phyloP scores from a whole-genome alignment of 2,329 filamentous ascomycete genomes.

The Claviceps spartinae region DNA sequence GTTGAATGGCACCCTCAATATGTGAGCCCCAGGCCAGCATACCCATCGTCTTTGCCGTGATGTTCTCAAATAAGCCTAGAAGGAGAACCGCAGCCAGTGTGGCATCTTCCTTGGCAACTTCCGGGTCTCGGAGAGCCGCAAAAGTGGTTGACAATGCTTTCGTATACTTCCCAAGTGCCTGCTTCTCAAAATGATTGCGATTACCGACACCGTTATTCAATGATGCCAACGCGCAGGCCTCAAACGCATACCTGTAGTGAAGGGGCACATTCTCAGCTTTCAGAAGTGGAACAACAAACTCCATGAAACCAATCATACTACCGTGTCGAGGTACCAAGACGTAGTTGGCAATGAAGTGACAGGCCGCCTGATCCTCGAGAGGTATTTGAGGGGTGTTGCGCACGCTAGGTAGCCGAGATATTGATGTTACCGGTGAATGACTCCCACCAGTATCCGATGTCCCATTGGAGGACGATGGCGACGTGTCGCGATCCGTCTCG shows the following conservation, averaged over 20 bases:
- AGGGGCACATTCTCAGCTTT: conserved; percentile 27
- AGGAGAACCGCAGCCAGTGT: conserved; percentile 47
- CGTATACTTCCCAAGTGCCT: conserved; percentile 39
- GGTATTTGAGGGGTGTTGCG: conserved; percentile 27
- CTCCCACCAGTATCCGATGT: conserved; percentile 5
- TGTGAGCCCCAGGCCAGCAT: conserved; percentile 49
- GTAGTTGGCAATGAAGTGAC: conserved; percentile 48
- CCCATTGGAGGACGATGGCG: conserved; percentile 8
- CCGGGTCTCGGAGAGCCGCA: conserved; percentile 36
- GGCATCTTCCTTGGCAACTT: conserved; percentile 36
- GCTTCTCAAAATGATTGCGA: conserved; percentile 19
- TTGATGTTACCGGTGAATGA: conserved; percentile 8
- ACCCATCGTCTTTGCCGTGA: conserved; percentile 39
- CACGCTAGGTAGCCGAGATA: conserved; percentile 11
- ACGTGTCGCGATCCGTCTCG: conserved; percentile 10
- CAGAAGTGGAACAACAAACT: conserved; percentile 44
- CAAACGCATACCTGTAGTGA: conserved; percentile 43
- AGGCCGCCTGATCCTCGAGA: conserved; percentile 40
- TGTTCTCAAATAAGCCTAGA: conserved; percentile 47
- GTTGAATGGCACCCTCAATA: conserved; percentile 48
- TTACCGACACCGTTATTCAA: conserved; percentile 35
- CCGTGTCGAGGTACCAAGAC: conserved; percentile 39
- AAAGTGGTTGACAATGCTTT: conserved; percentile 40
- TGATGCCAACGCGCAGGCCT: conserved; percentile 44
- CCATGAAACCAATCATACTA: conserved; percentile 41